phyloP scores from a whole-genome alignment of 495 filamentous ascomycete species.

The Amniculicola lignicola region DNA sequence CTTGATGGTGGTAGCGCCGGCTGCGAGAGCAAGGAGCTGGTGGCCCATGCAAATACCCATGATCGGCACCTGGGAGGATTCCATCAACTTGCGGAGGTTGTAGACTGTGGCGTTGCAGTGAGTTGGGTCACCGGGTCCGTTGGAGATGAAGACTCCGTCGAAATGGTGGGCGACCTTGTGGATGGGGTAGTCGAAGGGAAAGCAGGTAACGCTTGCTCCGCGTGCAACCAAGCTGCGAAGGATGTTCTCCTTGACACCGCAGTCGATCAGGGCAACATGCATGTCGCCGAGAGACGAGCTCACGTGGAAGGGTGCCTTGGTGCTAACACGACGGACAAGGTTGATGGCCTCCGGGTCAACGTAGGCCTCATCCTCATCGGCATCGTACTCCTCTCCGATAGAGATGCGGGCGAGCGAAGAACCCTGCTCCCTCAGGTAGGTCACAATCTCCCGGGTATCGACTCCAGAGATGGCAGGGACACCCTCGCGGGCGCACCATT shows the following conservation, averaged over 20 bases:
- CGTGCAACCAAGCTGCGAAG: conserved; percentile 86
- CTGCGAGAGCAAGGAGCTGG: conserved; percentile 78
- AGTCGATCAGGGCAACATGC: conserved; percentile 94
- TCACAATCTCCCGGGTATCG: conserved; percentile 95
- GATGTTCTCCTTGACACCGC: conserved; percentile 99
- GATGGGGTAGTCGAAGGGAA: conserved; percentile 94
- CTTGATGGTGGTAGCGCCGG: conserved; percentile 84
- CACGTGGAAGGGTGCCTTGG: conserved; percentile 96
- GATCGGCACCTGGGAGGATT: conserved; percentile 82
- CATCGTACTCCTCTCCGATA: conserved; percentile 96
- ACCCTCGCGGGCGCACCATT: conserved; percentile 95
- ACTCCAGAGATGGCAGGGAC: conserved; percentile 96
- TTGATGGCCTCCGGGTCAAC: conserved; percentile 95
- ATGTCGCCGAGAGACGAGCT: conserved; percentile 71
- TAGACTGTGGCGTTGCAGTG: conserved; percentile 92
- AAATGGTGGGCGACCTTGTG: conserved; percentile 98
- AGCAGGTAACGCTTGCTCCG: conserved; percentile 82
- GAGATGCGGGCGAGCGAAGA: conserved; percentile 93
- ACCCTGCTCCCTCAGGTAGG: conserved; percentile 89
- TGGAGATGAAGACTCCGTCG: conserved; percentile 96
- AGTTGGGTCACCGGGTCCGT: conserved; percentile 95
- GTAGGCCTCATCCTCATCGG: conserved; percentile 95
- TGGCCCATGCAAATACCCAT: conserved; percentile 97
- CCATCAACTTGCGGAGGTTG: conserved; percentile 83
- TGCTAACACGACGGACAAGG: conserved; percentile 90